Percentiles rank a stretch among this genome's conserved stretches.
Conservation (phyloP, 495 filamentous ascomycete genomes). For the Hapsidospora chrysogenum region DNA sequence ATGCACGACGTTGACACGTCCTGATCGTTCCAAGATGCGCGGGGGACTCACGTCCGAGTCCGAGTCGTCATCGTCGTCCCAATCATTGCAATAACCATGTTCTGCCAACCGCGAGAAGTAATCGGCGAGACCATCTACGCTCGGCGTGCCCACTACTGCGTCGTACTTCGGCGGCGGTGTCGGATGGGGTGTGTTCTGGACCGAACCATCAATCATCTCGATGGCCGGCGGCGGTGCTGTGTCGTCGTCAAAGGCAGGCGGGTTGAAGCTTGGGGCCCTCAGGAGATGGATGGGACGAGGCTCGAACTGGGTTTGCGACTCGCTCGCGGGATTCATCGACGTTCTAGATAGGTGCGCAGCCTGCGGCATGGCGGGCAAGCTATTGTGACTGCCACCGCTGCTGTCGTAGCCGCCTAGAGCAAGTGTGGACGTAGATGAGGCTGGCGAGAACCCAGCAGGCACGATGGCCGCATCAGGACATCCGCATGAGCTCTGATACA, state of each 20-base stretch:
- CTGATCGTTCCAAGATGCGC: conserved; percentile 21
- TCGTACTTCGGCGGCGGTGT: conserved; percentile 88
- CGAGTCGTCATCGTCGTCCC: conserved; percentile 16
- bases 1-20: conserved; percentile 36
- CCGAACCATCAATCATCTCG: background rate
- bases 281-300: conserved; percentile 73
- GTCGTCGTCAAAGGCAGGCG: conserved; percentile 79
- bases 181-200: conserved; percentile 15
- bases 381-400: conserved; percentile 11
- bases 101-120: conserved; percentile 55
- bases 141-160: conserved; percentile 61
- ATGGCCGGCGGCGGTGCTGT: conserved; percentile 47
- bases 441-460: conserved; percentile 16
- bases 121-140: conserved; percentile 68
- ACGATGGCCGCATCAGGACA: conserved; percentile 52
- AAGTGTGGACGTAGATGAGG: conserved; percentile 15
- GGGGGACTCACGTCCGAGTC: conserved; percentile 19
- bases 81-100: conserved; percentile 18
- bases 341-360: conserved; percentile 14
- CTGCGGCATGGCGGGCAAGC: conserved; percentile 9
- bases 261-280: conserved; percentile 75
- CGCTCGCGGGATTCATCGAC: conserved; percentile 2
- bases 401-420: no score
- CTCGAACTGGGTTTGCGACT: conserved; percentile 6
- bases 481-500: conserved; percentile 47